Evolutionary conservation across 371 early-diverging fungal genomes (phyloP).

Genomic region (Nematocida sp.): DNA sequence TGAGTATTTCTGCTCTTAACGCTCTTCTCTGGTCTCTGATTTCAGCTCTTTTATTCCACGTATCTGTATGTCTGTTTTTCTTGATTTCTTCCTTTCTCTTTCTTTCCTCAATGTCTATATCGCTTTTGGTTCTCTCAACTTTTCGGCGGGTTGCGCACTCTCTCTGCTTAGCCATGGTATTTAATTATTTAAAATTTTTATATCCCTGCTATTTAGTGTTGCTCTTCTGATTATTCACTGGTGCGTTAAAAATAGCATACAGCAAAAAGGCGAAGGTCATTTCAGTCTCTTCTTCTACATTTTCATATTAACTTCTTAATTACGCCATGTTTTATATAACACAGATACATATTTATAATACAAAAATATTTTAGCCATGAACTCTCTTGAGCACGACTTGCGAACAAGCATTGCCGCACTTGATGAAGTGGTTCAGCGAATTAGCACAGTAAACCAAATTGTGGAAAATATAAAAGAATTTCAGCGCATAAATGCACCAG

Average conservation of each 20-base stretch:
- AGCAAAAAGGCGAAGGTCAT: neutral
- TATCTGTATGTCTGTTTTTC: slow-evolving; percentile 37
- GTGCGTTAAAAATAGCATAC: slow-evolving; percentile 55
- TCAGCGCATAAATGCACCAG: neutral
- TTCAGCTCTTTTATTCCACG: slow-evolving; percentile 38
- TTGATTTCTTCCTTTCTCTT: slow-evolving; percentile 31
- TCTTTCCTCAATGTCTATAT: slow-evolving; percentile 36
- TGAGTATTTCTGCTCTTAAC: slow-evolving; percentile 8
- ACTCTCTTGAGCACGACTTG: neutral
- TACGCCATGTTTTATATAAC: neutral
- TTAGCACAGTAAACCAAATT: slow-evolving; percentile 13
- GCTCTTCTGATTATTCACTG: slow-evolving; percentile 6
- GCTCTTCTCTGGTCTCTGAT: slow-evolving; percentile 36
- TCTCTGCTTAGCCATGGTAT: slow-evolving; percentile 47
- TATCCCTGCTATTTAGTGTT: slow-evolving; percentile 51
- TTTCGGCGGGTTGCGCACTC: slow-evolving; percentile 38
- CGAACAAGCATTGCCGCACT: neutral
- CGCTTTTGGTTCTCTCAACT: slow-evolving; percentile 22
- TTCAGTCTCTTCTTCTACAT: slow-evolving; percentile 12
- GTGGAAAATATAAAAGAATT: slow-evolving; percentile 18
- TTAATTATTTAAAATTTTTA: slow-evolving; percentile 35
- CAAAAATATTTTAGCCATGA: slow-evolving; percentile 27
- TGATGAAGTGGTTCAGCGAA: slow-evolving; percentile 3
- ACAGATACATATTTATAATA: neutral
- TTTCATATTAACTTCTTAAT: neutral